Conservation (phyloP, 768 basidiomycete species). For the Tulasnella sp. region DNA sequence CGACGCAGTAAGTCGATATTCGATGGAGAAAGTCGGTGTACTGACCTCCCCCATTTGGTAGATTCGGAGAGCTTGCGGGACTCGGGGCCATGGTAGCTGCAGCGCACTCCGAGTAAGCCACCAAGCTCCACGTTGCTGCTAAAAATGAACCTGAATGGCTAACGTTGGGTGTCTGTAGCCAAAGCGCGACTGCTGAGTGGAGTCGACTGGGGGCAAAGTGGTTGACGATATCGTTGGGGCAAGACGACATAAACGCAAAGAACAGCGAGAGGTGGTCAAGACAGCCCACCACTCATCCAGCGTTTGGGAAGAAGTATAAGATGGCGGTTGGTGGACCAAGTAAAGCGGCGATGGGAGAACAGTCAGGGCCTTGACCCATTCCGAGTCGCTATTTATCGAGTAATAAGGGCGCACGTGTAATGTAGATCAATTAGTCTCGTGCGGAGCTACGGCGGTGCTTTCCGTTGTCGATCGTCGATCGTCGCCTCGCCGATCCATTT, state of each 20-base stretch:
- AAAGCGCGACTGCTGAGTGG: neutral
- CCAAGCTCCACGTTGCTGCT: neutral
- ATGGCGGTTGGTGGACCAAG: neutral
- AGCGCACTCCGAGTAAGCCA: neutral
- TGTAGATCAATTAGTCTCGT: no score
- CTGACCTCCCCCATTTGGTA: neutral
- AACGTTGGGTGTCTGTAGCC: neutral
- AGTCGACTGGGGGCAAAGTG: neutral
- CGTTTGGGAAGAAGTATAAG: neutral
- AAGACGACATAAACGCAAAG: neutral
- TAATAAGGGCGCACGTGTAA: no score
- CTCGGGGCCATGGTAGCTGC: neutral
- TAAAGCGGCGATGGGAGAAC: no score
- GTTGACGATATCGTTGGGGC: neutral
- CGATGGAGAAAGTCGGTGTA: neutral
- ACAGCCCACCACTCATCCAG: neutral
- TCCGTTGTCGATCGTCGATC: neutral
- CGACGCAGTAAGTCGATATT: conserved; percentile 38
- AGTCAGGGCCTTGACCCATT: no score
- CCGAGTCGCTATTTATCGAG: no score
- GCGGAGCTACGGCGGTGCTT: no score
- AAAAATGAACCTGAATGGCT: neutral
- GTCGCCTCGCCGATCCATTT: neutral
- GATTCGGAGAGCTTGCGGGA: neutral
- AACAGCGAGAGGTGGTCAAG: neutral